Evolutionary conservation across 2,329 filamentous ascomycete genomes (phyloP).

Genomic region (Plenodomus lindquistii): DNA sequence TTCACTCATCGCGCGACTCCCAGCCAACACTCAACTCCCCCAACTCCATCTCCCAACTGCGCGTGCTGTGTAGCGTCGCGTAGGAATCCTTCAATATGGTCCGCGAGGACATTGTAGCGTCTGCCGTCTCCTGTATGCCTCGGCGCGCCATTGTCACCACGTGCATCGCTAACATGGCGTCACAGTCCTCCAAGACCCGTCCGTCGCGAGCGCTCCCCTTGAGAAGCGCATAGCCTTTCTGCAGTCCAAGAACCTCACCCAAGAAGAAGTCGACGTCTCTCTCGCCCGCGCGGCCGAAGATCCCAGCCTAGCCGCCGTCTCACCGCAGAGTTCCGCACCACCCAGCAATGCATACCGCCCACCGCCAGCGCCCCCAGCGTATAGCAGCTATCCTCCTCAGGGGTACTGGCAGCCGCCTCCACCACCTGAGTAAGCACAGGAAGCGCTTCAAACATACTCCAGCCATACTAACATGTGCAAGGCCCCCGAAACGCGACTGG

Average conservation of each 20-base stretch:
- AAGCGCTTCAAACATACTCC: background rate
- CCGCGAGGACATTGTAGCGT: slow-evolving; percentile 89
- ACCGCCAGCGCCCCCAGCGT: slow-evolving; percentile 51
- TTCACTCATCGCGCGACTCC: slow-evolving; percentile 17
- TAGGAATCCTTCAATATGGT: slow-evolving; percentile 65
- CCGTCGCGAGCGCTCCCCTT: slow-evolving; percentile 83
- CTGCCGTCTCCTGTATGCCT: slow-evolving; percentile 65
- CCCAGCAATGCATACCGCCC: slow-evolving; percentile 50
- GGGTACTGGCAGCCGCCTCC: slow-evolving; percentile 59
- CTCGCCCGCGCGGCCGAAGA: slow-evolving; percentile 73
- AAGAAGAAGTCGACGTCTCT: slow-evolving; percentile 89
- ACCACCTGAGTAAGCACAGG: slow-evolving; percentile 54
- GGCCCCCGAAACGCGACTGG: slow-evolving; percentile 82
- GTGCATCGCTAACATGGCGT: slow-evolving; percentile 17
- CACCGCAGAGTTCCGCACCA: slow-evolving; percentile 50
- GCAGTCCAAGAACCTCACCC: slow-evolving; percentile 94
- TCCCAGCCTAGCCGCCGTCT: slow-evolving; percentile 50
- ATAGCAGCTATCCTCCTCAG: slow-evolving; percentile 56
- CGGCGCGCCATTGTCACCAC: slow-evolving; percentile 2
- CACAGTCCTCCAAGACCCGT: slow-evolving; percentile 89
- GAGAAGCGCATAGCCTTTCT: slow-evolving; percentile 93
- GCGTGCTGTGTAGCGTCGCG: slow-evolving; percentile 20
- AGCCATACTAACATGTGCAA: slow-evolving; percentile 21
- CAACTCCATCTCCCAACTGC: slow-evolving; percentile 5
- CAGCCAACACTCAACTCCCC: slow-evolving; percentile 9